Conservation (phyloP, 352 stramenopile genomes). For the Phytophthora palmivora region DNA sequence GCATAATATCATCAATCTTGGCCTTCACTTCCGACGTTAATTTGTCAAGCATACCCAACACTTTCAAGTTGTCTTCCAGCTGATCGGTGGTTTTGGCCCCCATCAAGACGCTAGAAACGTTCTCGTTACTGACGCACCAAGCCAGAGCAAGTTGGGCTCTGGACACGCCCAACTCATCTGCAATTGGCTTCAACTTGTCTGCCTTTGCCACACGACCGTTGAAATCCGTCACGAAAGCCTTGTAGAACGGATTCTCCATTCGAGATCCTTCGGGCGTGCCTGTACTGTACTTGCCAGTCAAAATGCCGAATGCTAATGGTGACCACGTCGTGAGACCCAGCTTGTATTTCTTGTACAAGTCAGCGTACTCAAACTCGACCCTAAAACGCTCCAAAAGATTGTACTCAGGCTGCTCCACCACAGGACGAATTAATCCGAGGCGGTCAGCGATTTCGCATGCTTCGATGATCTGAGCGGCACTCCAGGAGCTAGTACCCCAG, state of each 20-base stretch:
- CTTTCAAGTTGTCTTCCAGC: slow-evolving; percentile 64
- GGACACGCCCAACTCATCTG: slow-evolving; percentile 46
- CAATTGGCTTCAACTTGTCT: slow-evolving; percentile 43
- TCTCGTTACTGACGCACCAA: slow-evolving; percentile 62
- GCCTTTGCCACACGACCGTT: slow-evolving; percentile 11
- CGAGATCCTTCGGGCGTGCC: slow-evolving; percentile 29
- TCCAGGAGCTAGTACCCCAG: slow-evolving; percentile 60
- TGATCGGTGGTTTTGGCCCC: slow-evolving; percentile 50
- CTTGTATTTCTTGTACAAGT: slow-evolving; percentile 50
- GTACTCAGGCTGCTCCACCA: slow-evolving; percentile 67
- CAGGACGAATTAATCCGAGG: slow-evolving; percentile 31
- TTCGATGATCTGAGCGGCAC: slow-evolving; percentile 52
- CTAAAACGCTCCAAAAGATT: slow-evolving; percentile 56
- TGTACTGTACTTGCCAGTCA: slow-evolving; percentile 67
- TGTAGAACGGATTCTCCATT: slow-evolving; percentile 15
- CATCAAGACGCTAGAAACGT: slow-evolving; percentile 63
- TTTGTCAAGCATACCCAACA: slow-evolving; percentile 43
- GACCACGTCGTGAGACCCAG: slow-evolving; percentile 27
- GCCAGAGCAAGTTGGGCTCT: slow-evolving; percentile 61
- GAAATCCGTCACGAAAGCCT: slow-evolving; percentile 34
- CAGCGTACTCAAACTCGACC: slow-evolving; percentile 62
- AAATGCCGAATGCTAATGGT: slow-evolving; percentile 50
- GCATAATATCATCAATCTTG: slow-evolving; percentile 24
- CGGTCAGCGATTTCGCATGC: slow-evolving; percentile 47
- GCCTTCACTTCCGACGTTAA: slow-evolving; percentile 56